Conservation (phyloP, 768 basidiomycete genomes). For the Podaxis sp. region DNA sequence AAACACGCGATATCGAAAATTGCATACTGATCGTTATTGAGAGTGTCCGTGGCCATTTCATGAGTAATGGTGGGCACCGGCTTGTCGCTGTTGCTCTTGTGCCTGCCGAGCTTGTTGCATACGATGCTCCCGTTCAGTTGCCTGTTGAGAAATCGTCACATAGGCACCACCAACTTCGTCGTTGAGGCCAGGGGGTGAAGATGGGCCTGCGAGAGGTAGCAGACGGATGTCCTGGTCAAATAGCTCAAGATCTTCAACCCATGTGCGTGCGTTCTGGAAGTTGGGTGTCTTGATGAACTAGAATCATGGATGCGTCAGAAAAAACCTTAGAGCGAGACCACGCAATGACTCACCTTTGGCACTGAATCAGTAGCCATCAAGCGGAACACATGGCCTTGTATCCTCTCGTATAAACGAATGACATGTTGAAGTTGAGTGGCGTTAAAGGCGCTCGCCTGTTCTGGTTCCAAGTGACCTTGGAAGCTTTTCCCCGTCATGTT, state of each 20-base stretch:
- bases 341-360: conserved; percentile 68
- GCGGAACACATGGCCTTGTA: conserved; percentile 95
- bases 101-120: conserved; percentile 26
- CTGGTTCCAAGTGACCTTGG: conserved; percentile 79
- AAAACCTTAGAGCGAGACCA: background rate
- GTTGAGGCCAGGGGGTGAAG: conserved; percentile 69
- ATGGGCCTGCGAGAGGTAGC: conserved; percentile 46
- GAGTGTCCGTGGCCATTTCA: background rate
- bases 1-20: background rate
- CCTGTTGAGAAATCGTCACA: conserved; percentile 82
- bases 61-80: background rate
- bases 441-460: conserved; percentile 81
- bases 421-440: conserved; percentile 95
- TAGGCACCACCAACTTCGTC: conserved; percentile 86
- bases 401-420: conserved; percentile 92
- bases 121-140: conserved; percentile 65
- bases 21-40: conserved; percentile 1
- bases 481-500: conserved; percentile 74
- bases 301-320: conserved; percentile 15
- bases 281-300: conserved; percentile 88
- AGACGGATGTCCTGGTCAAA: conserved; percentile 60
- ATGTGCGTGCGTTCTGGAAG: conserved; percentile 77
- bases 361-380: conserved; percentile 98
- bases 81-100: conserved; percentile 8
- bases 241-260: conserved; percentile 75